phyloP scores from a whole-genome alignment of 345 rosid species.

The Acer yangbiense region DNA sequence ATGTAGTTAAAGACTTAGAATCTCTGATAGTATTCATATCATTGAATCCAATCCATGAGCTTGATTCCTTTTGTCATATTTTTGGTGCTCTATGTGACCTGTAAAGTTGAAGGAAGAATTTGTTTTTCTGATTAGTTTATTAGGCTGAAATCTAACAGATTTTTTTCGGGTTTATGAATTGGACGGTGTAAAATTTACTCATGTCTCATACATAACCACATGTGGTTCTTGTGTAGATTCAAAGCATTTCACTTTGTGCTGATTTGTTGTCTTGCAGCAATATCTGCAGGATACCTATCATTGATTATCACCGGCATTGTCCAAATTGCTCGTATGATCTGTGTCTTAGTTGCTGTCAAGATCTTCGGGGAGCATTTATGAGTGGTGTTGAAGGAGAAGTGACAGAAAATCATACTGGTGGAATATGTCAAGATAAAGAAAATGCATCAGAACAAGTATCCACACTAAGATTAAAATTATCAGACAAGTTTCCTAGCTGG shows the following conservation, averaged over 20 bases:
- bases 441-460: constrained; percentile 25
- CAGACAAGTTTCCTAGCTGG: constrained; percentile 76
- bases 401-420: constrained; percentile 31
- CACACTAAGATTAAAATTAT: constrained; percentile 48
- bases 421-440: constrained; percentile 35
- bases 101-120: not conserved
- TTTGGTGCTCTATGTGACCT: constrained; percentile 10
- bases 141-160: not conserved
- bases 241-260: constrained; percentile 11
- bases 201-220: not conserved
- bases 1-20: not conserved
- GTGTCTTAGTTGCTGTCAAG: constrained; percentile 93
- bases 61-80: too few relatives aligned
- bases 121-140: not conserved
- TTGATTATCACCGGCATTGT: constrained; percentile 97
- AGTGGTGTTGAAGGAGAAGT: constrained; percentile 29
- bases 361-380: constrained; percentile 68
- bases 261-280: constrained; percentile 63
- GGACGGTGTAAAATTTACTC: constrained; percentile 7
- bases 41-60: too few relatives aligned
- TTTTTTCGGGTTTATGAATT: constrained; percentile 1
- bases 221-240: not conserved
- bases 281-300: constrained; percentile 85
- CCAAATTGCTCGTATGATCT: constrained; percentile 78
- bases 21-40: not conserved